Conservation (phyloP, 2,329 filamentous ascomycete genomes). For the Seiridium unicorne region DNA sequence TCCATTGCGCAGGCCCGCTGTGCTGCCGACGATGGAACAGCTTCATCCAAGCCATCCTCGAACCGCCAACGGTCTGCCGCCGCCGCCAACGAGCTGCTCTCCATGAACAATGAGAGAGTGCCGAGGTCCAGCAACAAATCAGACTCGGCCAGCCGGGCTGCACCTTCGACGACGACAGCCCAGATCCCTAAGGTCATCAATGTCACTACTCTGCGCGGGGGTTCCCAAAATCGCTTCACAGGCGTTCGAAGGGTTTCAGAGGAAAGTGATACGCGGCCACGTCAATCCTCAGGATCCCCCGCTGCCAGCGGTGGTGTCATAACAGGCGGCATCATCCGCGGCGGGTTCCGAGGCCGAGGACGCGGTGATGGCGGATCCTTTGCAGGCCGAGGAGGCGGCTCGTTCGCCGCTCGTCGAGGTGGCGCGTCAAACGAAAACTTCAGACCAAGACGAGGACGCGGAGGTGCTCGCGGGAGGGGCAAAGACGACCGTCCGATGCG, state of each 20-base stretch:
- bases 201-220: conserved; percentile 34
- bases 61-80: conserved; percentile 20
- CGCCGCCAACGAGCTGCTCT: conserved; percentile 22
- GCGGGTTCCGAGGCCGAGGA: conserved; percentile 17
- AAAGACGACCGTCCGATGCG: conserved; percentile 8
- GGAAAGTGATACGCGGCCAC: background rate
- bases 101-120: conserved; percentile 8
- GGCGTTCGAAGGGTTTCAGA: conserved; percentile 7
- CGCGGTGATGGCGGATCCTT: conserved; percentile 1
- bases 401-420: background rate
- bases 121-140: background rate
- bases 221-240: conserved; percentile 13
- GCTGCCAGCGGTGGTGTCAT: conserved; percentile 7
- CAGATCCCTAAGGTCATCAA: conserved; percentile 34
- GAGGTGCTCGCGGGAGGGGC: conserved; percentile 5
- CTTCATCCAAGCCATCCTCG: conserved; percentile 8
- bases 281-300: background rate
- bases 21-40: conserved; percentile 1
- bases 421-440: background rate
- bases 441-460: background rate
- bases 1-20: conserved; percentile 23
- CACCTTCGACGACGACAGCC: background rate
- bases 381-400: conserved; percentile 7
- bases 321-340: conserved; percentile 15
- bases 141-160: background rate